These are phyloP conservation scores for Pouteria glomerata DNA, from an alignment of 148 eudicot genomes.

Conservation along the genomic window DNA sequence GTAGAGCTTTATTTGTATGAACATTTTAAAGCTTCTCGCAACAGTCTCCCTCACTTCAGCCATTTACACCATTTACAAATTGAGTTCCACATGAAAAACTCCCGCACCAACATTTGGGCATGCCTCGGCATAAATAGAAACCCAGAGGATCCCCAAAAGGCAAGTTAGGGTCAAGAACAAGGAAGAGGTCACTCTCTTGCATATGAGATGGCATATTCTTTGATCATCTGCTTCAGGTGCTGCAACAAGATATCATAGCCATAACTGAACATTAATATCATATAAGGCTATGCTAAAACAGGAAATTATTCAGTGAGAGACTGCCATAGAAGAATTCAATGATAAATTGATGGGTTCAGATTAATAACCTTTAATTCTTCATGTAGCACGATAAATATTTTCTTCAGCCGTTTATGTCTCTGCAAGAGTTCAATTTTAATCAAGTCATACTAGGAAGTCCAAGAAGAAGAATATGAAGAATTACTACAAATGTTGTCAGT, in stretches of 20 bases:
- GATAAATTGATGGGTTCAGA: slow-evolving; percentile 1
- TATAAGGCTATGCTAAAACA: not conserved
- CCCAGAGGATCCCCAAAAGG: not conserved
- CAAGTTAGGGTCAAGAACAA: not conserved
- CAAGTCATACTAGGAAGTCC: slow-evolving; percentile 1
- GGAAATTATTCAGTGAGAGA: not conserved
- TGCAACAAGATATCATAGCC: slow-evolving; percentile 25
- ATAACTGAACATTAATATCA: not conserved
- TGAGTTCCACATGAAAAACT: not conserved
- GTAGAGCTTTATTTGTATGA: not conserved
- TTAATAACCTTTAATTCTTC: slow-evolving; percentile 72
- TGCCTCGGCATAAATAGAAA: not conserved
- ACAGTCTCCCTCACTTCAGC: not conserved
- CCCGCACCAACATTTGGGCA: not conserved
- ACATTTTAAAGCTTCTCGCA: slow-evolving; percentile 7
- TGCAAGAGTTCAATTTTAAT: slow-evolving; percentile 35
- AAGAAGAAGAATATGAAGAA: not conserved
- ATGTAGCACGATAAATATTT: slow-evolving; percentile 86
- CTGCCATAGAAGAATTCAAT: not conserved
- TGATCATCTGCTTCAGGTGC: slow-evolving; percentile 79
- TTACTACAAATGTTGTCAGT: too few relatives aligned
- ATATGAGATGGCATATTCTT: slow-evolving; percentile 48
- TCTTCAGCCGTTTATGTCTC: slow-evolving; percentile 82
- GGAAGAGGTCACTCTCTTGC: slow-evolving; percentile 31
- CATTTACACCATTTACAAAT: not conserved